Conservation (phyloP, 2,329 filamentous ascomycete species). For the Onygena corvina region DNA sequence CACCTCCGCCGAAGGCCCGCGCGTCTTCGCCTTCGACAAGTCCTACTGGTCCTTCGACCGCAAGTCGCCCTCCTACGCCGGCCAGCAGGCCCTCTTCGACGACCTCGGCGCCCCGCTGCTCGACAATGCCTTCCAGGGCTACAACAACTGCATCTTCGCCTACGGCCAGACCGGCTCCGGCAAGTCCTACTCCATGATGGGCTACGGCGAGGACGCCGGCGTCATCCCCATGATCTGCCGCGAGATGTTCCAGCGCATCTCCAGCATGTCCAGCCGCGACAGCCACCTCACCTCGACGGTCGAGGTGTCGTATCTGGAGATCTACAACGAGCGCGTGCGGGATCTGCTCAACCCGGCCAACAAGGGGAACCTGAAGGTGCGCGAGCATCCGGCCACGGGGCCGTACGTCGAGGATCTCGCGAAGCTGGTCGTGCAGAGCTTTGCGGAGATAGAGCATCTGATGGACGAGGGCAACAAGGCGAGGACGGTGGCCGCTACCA, state of each 20-base stretch:
- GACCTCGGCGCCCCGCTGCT: constrained; percentile 82
- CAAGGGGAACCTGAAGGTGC: constrained; percentile 91
- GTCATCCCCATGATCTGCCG: constrained; percentile 96
- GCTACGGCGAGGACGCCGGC: constrained; percentile 87
- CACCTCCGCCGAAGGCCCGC: constrained; percentile 52
- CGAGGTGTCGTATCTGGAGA: constrained; percentile 96
- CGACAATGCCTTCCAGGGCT: constrained; percentile 95
- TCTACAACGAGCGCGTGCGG: constrained; percentile 95
- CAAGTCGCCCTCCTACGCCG: constrained; percentile 68
- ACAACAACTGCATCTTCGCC: constrained; percentile 99
- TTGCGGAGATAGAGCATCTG: constrained; percentile 87
- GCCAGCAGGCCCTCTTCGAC: constrained; percentile 75
- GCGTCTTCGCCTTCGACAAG: constrained; percentile 88
- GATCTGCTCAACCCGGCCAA: constrained; percentile 90
- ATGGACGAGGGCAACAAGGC: constrained; percentile 99
- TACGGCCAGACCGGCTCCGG: constrained; percentile 97
- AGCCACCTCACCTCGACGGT: constrained; percentile 77
- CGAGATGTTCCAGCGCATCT: constrained; percentile 90
- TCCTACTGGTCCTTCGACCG: constrained; percentile 98
- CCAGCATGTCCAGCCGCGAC: constrained; percentile 55
- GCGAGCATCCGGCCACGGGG: constrained; percentile 93
- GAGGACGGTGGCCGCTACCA: constrained; percentile 90
- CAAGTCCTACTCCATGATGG: constrained; percentile 99
- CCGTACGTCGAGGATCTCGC: constrained; percentile 97
- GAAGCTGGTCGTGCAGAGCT: constrained; percentile 85